Conservation (phyloP, 176 grass and related monocot species). For the Bolboschoenus planiculmis region DNA sequence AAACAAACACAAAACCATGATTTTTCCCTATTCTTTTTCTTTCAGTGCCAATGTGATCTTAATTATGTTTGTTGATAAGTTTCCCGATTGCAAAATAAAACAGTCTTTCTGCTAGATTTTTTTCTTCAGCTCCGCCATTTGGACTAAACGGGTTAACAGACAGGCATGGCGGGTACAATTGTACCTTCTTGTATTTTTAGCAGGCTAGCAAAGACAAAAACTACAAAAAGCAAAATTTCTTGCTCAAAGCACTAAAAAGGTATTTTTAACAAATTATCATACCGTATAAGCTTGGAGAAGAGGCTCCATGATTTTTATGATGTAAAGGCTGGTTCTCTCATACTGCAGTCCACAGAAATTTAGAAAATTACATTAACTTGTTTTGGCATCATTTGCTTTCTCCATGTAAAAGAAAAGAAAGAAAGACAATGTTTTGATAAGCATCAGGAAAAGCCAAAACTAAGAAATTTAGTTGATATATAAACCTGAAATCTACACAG, state of each 20-base stretch:
- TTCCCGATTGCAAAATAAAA: neutral
- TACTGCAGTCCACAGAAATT: slow-evolving; percentile 61
- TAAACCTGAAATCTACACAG: slow-evolving; percentile 97
- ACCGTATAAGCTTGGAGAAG: slow-evolving; percentile 99
- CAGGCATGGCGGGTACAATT: neutral
- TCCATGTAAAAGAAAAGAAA: neutral
- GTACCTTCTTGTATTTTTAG: neutral
- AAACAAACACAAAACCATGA: slow-evolving; percentile 8
- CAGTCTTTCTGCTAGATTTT: neutral
- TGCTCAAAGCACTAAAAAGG: neutral
- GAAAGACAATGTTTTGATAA: neutral
- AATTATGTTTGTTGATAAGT: neutral
- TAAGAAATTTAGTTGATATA: slow-evolving; percentile 16
- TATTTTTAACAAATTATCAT: slow-evolving; percentile 30
- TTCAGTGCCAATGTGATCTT: neutral
- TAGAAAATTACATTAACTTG: slow-evolving; percentile 11
- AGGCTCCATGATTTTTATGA: slow-evolving; percentile 99
- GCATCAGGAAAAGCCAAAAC: slow-evolving; percentile 19
- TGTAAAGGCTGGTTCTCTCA: slow-evolving; percentile 77
- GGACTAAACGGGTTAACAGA: too few relatives aligned
- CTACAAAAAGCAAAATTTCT: neutral
- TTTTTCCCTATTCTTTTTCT: slow-evolving; percentile 4
- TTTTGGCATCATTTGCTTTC: neutral
- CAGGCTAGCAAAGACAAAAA: neutral
- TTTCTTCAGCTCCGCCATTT: neutral